Percentiles rank a stretch among this genome's conserved stretches.
Conservation (phyloP, 495 filamentous ascomycete species). For the Chaetomium tenue region DNA sequence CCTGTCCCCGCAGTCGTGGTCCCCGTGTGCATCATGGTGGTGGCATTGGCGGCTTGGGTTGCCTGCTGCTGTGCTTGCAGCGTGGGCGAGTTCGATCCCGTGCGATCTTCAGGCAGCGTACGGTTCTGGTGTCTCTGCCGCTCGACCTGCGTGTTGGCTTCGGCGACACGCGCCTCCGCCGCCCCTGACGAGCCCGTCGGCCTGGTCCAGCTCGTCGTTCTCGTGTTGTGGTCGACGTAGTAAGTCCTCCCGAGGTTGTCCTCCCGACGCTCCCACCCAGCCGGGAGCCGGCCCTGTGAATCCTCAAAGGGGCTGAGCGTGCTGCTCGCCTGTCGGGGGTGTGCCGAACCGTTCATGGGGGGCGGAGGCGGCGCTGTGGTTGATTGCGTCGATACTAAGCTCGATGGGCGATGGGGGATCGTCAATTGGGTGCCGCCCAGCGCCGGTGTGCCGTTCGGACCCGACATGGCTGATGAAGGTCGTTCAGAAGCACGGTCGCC, state of each 20-base stretch:
- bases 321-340: slow-evolving; percentile 43
- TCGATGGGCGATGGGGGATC: slow-evolving; percentile 41
- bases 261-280: slow-evolving; percentile 94
- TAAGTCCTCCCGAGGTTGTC: slow-evolving; percentile 98
- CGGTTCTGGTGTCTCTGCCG: slow-evolving; percentile 90
- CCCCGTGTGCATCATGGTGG: slow-evolving; percentile 90
- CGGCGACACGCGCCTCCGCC: slow-evolving; percentile 70
- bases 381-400: slow-evolving; percentile 27
- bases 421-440: slow-evolving; percentile 30
- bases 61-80: slow-evolving; percentile 61
- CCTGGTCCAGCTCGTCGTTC: slow-evolving; percentile 93
- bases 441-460: slow-evolving; percentile 39
- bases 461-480: slow-evolving; percentile 49
- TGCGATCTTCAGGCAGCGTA: slow-evolving; percentile 93
- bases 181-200: slow-evolving; percentile 74
- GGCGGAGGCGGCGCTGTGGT: slow-evolving; percentile 39
- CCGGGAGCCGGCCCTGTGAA: slow-evolving; percentile 83
- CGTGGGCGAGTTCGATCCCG: slow-evolving; percentile 88
- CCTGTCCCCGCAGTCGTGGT: slow-evolving; percentile 93
- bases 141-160: slow-evolving; percentile 86
- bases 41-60: slow-evolving; percentile 55
- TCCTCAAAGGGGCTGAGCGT: slow-evolving; percentile 94
- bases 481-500: slow-evolving; percentile 38
- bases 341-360: slow-evolving; percentile 35
- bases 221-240: slow-evolving; percentile 97